A percentile compares a stretch with the other conserved stretches of the same genome.
Evolutionary conservation across 768 basidiomycete genomes (phyloP).

Genomic region (Leccinum arenicola): DNA sequence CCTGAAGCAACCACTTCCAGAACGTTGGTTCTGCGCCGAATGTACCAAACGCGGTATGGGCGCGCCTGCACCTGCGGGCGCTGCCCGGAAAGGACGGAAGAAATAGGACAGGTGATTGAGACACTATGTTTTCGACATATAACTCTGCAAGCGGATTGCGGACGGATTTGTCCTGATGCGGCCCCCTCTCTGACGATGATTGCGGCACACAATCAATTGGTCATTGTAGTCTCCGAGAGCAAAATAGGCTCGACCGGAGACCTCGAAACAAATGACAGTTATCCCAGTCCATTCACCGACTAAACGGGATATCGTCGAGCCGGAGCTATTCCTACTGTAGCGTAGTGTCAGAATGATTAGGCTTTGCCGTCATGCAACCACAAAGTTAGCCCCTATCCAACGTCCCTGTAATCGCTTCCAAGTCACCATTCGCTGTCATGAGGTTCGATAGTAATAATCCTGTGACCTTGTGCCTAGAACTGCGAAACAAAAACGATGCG

Average conservation of each 20-base stretch:
- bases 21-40: conserved; percentile 58
- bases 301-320: background rate
- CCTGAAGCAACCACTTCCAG: conserved; percentile 53
- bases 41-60: conserved; percentile 42
- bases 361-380: background rate
- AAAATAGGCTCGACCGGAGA: background rate
- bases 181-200: background rate
- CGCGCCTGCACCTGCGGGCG: conserved; percentile 24
- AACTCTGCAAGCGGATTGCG: background rate
- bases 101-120: conserved; percentile 27
- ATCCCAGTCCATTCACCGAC: conserved; percentile 2
- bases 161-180: conserved; percentile 4
- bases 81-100: conserved; percentile 41
- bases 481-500: background rate
- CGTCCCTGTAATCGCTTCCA: background rate
- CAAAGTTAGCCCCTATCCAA: conserved; percentile 8
- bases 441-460: conserved; percentile 1
- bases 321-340: background rate
- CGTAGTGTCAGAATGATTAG: background rate
- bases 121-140: background rate
- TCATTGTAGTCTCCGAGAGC: background rate
- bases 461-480: conserved; percentile 5
- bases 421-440: background rate
- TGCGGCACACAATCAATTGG: background rate
- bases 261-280: background rate